Evolutionary conservation across 305 asterid species (phyloP).

Genomic region (Fraxinus nigra): DNA sequence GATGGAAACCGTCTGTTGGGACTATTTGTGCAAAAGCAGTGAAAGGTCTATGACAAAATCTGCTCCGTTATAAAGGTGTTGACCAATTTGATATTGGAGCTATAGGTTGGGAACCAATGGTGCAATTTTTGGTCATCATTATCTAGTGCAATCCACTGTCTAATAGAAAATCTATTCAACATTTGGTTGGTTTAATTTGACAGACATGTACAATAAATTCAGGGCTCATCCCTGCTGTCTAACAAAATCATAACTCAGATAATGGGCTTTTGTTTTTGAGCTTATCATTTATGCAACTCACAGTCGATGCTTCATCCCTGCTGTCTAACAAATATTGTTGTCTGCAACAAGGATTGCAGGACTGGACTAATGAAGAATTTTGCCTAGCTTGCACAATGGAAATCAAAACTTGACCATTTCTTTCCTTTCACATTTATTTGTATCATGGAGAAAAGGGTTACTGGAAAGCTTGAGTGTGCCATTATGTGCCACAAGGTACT

Average conservation of each 20-base stretch:
- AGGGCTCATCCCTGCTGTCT: background rate
- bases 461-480: background rate
- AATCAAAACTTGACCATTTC: background rate
- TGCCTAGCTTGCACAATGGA: background rate
- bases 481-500: background rate
- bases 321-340: background rate
- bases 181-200: background rate
- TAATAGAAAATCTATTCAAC: background rate
- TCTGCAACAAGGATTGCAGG: conserved; percentile 17
- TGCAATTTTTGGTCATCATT: background rate
- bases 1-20: background rate
- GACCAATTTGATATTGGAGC: background rate
- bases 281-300: background rate
- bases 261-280: background rate
- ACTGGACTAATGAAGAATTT: background rate
- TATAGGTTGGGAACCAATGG: background rate
- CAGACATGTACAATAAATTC: background rate
- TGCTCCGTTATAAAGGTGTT: background rate
- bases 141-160: background rate
- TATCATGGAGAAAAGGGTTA: conserved; percentile 1
- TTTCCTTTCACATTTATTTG: background rate
- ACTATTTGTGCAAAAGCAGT: background rate
- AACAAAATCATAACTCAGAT: background rate
- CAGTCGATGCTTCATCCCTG: background rate
- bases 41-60: background rate